Evolutionary conservation across 768 basidiomycete species (phyloP).

Genomic region (Rhodocollybia butyracea): DNA sequence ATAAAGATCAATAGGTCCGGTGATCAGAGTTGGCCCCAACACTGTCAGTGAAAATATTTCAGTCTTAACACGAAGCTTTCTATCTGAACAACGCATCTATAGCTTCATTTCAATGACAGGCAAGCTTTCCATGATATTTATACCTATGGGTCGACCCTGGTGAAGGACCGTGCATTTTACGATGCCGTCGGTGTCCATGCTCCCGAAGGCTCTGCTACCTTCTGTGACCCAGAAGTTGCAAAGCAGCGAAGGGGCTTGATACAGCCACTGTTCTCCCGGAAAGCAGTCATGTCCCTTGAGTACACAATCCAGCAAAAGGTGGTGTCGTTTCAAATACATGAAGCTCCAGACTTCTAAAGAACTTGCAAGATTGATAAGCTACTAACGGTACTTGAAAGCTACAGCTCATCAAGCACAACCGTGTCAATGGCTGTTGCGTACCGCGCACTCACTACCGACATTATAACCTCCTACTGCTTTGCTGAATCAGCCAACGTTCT

Average conservation of each 20-base stretch:
- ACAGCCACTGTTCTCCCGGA: too few species aligned
- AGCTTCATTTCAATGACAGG: constrained; percentile 36
- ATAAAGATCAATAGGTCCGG: constrained; percentile 22
- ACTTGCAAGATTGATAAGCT: constrained; percentile 21
- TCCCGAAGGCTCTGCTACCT: constrained; percentile 25
- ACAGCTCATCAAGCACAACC: not conserved
- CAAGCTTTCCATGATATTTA: too few species aligned
- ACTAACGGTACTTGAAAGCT: constrained; percentile 8
- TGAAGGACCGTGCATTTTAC: too few species aligned
- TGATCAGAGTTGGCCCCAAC: constrained; percentile 34
- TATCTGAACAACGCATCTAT: not conserved
- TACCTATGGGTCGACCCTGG: too few species aligned
- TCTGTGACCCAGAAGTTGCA: constrained; percentile 18
- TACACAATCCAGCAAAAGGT: constrained; percentile 25
- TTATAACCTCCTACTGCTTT: constrained; percentile 27
- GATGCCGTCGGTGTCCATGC: constrained; percentile 17
- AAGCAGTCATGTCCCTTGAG: constrained; percentile 27
- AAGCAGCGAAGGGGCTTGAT: constrained; percentile 27
- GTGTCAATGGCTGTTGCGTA: constrained; percentile 23
- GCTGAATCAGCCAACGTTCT: too few species aligned
- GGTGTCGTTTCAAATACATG: not conserved
- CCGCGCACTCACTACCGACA: constrained; percentile 24
- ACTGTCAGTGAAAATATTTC: constrained; percentile 22
- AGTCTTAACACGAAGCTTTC: not conserved
- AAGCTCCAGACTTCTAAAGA: not conserved